Percentiles rank a stretch among this genome's conserved stretches.
phyloP scores from a whole-genome alignment of 78 protist genomes.

The Carpediemonas membranifera region DNA sequence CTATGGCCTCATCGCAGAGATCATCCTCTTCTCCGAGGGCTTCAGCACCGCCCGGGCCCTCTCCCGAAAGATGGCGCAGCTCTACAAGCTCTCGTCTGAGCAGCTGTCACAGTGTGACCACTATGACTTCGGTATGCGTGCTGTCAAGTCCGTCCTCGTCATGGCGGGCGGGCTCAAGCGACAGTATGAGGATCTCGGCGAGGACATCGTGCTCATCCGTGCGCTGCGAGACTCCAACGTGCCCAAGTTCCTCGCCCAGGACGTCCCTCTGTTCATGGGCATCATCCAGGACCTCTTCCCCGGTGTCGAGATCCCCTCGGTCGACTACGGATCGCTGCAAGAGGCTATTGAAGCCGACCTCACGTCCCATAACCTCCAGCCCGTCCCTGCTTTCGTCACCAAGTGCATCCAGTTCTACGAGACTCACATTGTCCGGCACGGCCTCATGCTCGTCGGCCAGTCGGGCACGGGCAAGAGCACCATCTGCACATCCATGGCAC shows the following conservation, averaged over 20 bases:
- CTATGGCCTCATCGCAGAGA: constrained; percentile 50
- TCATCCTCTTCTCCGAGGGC: constrained; percentile 65
- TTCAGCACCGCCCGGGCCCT: constrained; percentile 47
- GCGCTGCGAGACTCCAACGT: constrained; percentile 51
- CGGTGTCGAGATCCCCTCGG: constrained; percentile 35
- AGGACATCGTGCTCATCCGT: constrained; percentile 34
- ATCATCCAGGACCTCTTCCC: constrained; percentile 60
- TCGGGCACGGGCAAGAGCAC: constrained; percentile 47
- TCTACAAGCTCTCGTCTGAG: constrained; percentile 57
- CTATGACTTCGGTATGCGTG: constrained; percentile 82
- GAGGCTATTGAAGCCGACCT: background rate
- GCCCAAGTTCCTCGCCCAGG: constrained; percentile 58
- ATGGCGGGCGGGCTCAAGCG: constrained; percentile 66
- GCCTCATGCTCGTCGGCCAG: constrained; percentile 68
- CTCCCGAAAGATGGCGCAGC: constrained; percentile 51
- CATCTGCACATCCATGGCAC: background rate
- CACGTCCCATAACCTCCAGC: constrained; percentile 9
- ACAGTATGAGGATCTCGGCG: constrained; percentile 18
- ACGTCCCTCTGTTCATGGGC: constrained; percentile 54
- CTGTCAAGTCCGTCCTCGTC: constrained; percentile 68
- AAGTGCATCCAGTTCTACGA: constrained; percentile 53
- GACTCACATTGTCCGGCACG: constrained; percentile 61
- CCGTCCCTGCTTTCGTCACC: constrained; percentile 22
- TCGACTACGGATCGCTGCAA: constrained; percentile 38
- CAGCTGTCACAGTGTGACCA: constrained; percentile 72